Evolutionary conservation across 768 basidiomycete genomes (phyloP), one percentile per base, ranked within the genome.

Genomic region (Suillus clintonianus): DNA sequence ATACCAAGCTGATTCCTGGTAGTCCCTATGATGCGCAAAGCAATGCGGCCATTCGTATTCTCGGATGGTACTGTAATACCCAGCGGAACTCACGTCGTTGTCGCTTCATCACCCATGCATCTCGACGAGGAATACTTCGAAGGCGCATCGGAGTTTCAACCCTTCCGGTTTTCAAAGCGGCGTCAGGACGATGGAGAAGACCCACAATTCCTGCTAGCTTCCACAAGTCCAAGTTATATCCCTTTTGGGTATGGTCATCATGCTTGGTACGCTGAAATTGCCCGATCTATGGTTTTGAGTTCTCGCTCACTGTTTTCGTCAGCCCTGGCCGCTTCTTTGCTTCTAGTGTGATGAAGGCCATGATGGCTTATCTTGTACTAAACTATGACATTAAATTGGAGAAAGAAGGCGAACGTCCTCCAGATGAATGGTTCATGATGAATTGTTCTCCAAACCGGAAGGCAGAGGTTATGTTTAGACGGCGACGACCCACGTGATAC

Each of bases 311-410:
- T 10, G 22, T 27, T 50, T 34, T 27, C n/a, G 37, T 17, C 62
- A 81, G 80, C 62, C 80, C 81, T 4, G 81, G 81, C 5, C 74
- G 81, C 11, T 81, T 80, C 67, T 81, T 82, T 62, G 79, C 72
- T 32, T 78, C 78, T 5, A 74, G 75, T 30, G 68, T 74, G 69
- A 70, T 82, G 69, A 82, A 81, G 36, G 70, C 75, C 1, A 75
- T 79, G 67, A 70, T 80, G 70, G 81, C 81, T 34, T 71, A 79
- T 62, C 64, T 82, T 63, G 70, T 82, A 14, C 59, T 78, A 60
- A 72, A 75, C 63, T 82, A 81, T 68, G 81, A 82, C 63, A 69
- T 82, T 41, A 73, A 73, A 54, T 62, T 78, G 39, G 74, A 78
- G 56, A 48, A 73, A 50, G 75, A 75, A 36, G 76, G 76, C 50